phyloP scores from a whole-genome alignment of 371 early-diverging fungal species.

The Umbelopsis sp. region DNA sequence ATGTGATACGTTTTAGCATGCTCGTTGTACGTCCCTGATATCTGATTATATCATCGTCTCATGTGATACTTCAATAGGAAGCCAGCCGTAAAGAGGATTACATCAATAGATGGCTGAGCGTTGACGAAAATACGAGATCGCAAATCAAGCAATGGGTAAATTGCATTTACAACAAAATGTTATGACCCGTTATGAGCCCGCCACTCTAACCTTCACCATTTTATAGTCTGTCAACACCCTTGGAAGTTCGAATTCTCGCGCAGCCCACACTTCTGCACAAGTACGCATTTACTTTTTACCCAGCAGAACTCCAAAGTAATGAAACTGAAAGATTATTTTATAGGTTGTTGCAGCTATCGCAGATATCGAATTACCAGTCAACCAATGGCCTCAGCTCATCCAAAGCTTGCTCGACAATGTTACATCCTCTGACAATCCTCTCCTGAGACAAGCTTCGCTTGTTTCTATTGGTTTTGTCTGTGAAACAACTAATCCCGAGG shows the following conservation, averaged over 20 bases:
- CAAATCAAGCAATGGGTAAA: conserved; percentile 64
- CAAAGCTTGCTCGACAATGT: conserved; percentile 75
- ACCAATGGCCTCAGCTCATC: conserved; percentile 88
- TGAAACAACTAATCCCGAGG: conserved; percentile 79
- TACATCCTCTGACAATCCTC: conserved; percentile 53
- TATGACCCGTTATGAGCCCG: not conserved
- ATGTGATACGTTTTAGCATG: conserved; percentile 24
- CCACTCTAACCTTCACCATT: not conserved
- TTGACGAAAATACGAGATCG: conserved; percentile 54
- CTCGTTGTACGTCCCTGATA: not conserved
- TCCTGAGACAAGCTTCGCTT: conserved; percentile 76
- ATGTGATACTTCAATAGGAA: conserved; percentile 55
- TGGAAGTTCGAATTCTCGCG: conserved; percentile 15
- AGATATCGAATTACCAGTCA: conserved; percentile 84
- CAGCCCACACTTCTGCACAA: conserved; percentile 2
- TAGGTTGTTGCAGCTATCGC: conserved; percentile 87
- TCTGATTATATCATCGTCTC: not conserved
- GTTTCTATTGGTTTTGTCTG: conserved; percentile 92
- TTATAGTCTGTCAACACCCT: not conserved
- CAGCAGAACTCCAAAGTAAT: not conserved
- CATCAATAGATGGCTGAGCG: conserved; percentile 71
- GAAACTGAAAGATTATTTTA: not conserved
- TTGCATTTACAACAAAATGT: not conserved
- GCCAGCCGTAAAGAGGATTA: conserved; percentile 67
- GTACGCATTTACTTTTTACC: not conserved